Evolutionary conservation across 371 early-diverging fungal species (phyloP).

Genomic region (Blastocladiella emersonii): DNA sequence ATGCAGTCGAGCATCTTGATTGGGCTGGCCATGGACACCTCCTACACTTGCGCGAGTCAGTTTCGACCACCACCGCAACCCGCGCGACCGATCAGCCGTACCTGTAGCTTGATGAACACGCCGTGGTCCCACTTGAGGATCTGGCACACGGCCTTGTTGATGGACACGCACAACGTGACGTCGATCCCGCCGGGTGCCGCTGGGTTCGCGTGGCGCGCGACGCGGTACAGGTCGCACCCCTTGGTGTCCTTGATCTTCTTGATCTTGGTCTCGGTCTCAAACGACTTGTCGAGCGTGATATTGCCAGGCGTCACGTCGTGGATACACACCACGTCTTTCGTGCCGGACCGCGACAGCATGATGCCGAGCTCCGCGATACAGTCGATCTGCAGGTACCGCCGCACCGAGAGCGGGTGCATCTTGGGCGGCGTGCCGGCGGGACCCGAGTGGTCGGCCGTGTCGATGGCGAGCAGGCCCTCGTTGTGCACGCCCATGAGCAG

Average conservation of each 20-base stretch:
- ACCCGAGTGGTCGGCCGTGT: conserved; percentile 10
- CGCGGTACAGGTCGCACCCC: conserved; percentile 24
- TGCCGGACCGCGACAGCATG: conserved; percentile 32
- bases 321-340: conserved; percentile 25
- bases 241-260: conserved; percentile 35
- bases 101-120: conserved; percentile 9
- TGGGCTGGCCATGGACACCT: neutral
- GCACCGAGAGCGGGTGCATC: conserved; percentile 23
- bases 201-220: conserved; percentile 7
- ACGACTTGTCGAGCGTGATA: conserved; percentile 19
- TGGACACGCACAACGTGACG: neutral
- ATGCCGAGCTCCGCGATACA: conserved; percentile 21
- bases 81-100: conserved; percentile 5
- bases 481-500: conserved; percentile 33
- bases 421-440: conserved; percentile 6
- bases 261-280: conserved; percentile 33
- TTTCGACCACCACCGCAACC: neutral
- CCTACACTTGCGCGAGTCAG: neutral
- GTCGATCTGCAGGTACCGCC: conserved; percentile 27
- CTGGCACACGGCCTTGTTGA: neutral
- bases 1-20: conserved; percentile 16
- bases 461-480: conserved; percentile 30
- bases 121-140: neutral
- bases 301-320: conserved; percentile 22
- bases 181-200: neutral